These are phyloP conservation scores for Myriangium duriaei DNA, from an alignment of 2,329 filamentous ascomycete species.

Conservation along the genomic window DNA sequence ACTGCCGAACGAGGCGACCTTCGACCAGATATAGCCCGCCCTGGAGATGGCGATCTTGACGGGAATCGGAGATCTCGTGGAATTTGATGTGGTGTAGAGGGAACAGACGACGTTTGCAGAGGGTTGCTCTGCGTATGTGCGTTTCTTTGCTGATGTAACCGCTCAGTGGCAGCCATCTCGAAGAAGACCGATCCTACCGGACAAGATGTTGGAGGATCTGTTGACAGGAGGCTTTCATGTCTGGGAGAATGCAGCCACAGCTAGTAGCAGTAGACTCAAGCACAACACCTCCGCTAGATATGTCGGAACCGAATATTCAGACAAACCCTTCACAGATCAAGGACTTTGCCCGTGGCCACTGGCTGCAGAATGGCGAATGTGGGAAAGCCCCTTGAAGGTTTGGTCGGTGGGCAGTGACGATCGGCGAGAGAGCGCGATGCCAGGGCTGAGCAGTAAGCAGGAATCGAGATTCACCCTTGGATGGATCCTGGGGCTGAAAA, in stretches of 20 bases:
- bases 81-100: slow-evolving; percentile 84
- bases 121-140: slow-evolving; percentile 18
- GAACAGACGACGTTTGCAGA: slow-evolving; percentile 76
- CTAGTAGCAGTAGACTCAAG: too few species aligned
- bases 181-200: slow-evolving; percentile 9
- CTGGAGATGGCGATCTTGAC: slow-evolving; percentile 71
- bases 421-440: too few species aligned
- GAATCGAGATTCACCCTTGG: too few species aligned
- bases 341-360: too few species aligned
- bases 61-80: slow-evolving; percentile 69
- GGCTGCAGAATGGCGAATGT: too few species aligned
- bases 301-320: too few species aligned
- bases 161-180: slow-evolving; percentile 13
- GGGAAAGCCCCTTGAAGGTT: too few species aligned
- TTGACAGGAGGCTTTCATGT: slow-evolving; percentile 5
- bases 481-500: too few species aligned
- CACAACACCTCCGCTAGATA: too few species aligned
- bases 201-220: slow-evolving; percentile 2
- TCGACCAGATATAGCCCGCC: slow-evolving; percentile 50
- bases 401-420: too few species aligned
- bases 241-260: slow-evolving; percentile 3
- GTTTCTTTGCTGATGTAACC: slow-evolving; percentile 10
- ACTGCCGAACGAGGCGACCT: slow-evolving; percentile 84
- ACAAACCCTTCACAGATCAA: too few species aligned
- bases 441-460: too few species aligned